Evolutionary conservation across 805 yeast species (phyloP).

Genomic region (Ogataea chonburiensis): DNA sequence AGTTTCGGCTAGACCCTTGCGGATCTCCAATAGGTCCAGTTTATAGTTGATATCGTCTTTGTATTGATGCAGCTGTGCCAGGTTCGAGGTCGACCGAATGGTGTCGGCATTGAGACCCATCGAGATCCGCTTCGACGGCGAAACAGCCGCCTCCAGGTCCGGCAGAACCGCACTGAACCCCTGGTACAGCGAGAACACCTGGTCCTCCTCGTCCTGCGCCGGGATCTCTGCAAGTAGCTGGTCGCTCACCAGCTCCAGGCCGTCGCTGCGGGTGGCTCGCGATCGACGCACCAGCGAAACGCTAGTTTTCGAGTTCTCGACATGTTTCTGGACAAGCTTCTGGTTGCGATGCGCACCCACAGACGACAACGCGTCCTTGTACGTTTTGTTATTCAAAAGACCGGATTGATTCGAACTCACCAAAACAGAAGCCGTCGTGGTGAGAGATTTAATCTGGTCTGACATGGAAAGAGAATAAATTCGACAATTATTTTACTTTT

Average conservation of each 20-base stretch:
- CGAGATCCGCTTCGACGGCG: constrained; percentile 30
- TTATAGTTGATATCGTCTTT: constrained; percentile 42
- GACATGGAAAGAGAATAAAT: constrained; percentile 14
- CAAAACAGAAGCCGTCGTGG: constrained; percentile 56
- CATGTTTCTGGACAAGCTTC: constrained; percentile 24
- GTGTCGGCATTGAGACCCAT: constrained; percentile 41
- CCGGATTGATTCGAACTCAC: constrained; percentile 32
- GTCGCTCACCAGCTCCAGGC: constrained; percentile 56
- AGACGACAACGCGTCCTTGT: constrained; percentile 41
- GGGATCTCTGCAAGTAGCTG: constrained; percentile 60
- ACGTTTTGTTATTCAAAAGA: constrained; percentile 31
- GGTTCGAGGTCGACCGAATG: constrained; percentile 43
- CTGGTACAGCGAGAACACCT: constrained; percentile 57
- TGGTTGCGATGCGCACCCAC: constrained; percentile 34
- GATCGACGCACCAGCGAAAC: constrained; percentile 18
- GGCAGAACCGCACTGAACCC: constrained; percentile 64
- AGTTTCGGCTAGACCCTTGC: constrained; percentile 61
- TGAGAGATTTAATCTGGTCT: constrained; percentile 47
- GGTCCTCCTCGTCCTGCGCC: constrained; percentile 9
- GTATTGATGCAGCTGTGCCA: constrained; percentile 37
- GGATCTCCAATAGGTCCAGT: constrained; percentile 56
- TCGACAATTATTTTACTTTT: constrained; percentile 5
- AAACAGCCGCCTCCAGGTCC: constrained; percentile 45
- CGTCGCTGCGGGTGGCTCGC: constrained; percentile 31
- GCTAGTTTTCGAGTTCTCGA: constrained; percentile 12